phyloP scores from a whole-genome alignment of 495 filamentous ascomycete species.

The Aspergillus sclerotiicarbonarius region DNA sequence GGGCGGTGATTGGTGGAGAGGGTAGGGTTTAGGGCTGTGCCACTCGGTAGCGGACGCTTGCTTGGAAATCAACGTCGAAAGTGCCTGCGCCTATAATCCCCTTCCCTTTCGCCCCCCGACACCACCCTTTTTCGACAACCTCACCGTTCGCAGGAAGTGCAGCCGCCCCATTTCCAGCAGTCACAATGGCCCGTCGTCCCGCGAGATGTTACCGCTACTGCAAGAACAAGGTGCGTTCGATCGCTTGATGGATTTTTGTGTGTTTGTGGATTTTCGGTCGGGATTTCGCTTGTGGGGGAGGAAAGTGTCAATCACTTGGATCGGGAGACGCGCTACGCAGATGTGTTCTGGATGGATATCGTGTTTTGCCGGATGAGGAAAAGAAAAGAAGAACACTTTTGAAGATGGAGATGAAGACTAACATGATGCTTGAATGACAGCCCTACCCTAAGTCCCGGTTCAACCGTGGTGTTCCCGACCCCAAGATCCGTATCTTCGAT shows the following conservation, averaged over 20 bases:
- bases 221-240: conserved; percentile 94
- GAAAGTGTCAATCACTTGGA: background rate
- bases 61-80: conserved; percentile 50
- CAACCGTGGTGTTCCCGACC: conserved; percentile 99
- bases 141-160: conserved; percentile 53
- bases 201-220: conserved; percentile 99
- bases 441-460: conserved; percentile 99
- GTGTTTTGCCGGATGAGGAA: background rate
- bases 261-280: conserved; percentile 22
- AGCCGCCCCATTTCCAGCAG: conserved; percentile 57
- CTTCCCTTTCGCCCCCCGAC: conserved; percentile 41
- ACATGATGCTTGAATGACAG: conserved; percentile 45
- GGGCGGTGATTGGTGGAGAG: conserved; percentile 30
- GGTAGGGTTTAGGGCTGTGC: conserved; percentile 50
- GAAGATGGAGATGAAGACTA: conserved; percentile 21
- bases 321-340: background rate
- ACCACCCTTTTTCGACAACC: conserved; percentile 38
- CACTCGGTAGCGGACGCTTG: conserved; percentile 42
- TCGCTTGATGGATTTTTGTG: conserved; percentile 14
- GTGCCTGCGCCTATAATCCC: conserved; percentile 30
- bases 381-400: conserved; percentile 1
- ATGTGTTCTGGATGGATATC: background rate
- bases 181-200: conserved; percentile 97
- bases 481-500: conserved; percentile 99
- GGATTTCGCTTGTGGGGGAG: conserved; percentile 36